Evolutionary conservation across 2,329 filamentous ascomycete genomes (phyloP).

Genomic region (Talaromyces islandicus): DNA sequence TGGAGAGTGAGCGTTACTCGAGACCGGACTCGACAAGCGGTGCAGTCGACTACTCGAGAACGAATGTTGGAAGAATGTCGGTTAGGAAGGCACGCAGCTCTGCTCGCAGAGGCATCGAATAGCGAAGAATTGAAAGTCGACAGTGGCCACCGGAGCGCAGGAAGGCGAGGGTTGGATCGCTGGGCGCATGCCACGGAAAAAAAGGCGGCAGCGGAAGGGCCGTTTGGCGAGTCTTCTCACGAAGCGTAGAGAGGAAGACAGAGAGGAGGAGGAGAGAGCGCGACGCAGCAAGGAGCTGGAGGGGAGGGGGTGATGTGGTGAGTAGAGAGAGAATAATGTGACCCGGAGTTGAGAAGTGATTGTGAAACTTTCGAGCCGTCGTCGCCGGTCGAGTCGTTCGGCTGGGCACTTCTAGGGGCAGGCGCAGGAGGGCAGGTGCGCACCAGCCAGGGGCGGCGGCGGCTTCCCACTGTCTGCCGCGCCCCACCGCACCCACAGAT

Average conservation of each 20-base stretch:
- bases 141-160: neutral
- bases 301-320: neutral
- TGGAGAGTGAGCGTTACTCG: neutral
- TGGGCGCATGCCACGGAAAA: neutral
- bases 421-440: neutral
- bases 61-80: neutral
- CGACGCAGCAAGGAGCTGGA: neutral
- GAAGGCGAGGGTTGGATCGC: neutral
- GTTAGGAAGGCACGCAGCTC: neutral
- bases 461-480: neutral
- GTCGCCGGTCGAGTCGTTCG: neutral
- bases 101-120: slow-evolving; percentile 1
- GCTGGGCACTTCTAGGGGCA: neutral
- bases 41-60: neutral
- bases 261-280: neutral
- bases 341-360: neutral
- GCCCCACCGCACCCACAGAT: neutral
- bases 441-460: neutral
- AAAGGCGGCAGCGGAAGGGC: neutral
- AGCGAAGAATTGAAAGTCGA: neutral
- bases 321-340: neutral
- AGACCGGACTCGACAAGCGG: neutral
- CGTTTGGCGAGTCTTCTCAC: neutral
- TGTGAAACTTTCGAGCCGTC: neutral
- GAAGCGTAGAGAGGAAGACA: neutral